A percentile compares a stretch with the other conserved stretches of the same genome.
phyloP scores from a whole-genome alignment of 129 eudicot species.

The Flaveria ramosissima region DNA sequence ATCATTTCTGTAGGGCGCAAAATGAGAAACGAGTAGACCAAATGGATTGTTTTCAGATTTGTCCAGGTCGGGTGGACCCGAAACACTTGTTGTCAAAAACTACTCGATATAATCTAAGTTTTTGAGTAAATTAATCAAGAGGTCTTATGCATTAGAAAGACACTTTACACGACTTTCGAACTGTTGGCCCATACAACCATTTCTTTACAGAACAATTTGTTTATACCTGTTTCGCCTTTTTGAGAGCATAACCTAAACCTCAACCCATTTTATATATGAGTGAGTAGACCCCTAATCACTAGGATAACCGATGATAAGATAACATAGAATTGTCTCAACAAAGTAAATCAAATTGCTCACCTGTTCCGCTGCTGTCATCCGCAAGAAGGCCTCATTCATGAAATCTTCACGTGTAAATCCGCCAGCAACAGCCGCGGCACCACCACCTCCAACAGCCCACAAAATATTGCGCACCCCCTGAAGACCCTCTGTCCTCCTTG shows the following conservation, averaged over 20 bases:
- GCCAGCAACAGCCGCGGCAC: slow-evolving; percentile 91
- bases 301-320: neutral
- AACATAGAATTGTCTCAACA: neutral
- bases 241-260: neutral
- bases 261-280: neutral
- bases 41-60: neutral
- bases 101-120: neutral
- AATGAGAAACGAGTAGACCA: neutral
- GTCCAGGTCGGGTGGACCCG: neutral
- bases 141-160: neutral
- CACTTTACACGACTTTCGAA: neutral
- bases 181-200: neutral
- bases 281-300: slow-evolving; percentile 1
- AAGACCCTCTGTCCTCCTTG: slow-evolving; percentile 86
- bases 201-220: neutral
- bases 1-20: neutral
- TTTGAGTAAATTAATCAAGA: neutral
- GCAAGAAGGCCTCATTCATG: slow-evolving; percentile 86
- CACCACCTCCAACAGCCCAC: slow-evolving; percentile 99
- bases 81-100: neutral
- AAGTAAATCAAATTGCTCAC: slow-evolving; percentile 40
- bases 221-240: neutral
- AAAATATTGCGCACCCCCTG: slow-evolving; percentile 91
- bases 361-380: slow-evolving; percentile 93
- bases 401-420: slow-evolving; percentile 94